Evolutionary conservation across 805 yeast genomes (phyloP).

Genomic region (Suhomyces sp.): DNA sequence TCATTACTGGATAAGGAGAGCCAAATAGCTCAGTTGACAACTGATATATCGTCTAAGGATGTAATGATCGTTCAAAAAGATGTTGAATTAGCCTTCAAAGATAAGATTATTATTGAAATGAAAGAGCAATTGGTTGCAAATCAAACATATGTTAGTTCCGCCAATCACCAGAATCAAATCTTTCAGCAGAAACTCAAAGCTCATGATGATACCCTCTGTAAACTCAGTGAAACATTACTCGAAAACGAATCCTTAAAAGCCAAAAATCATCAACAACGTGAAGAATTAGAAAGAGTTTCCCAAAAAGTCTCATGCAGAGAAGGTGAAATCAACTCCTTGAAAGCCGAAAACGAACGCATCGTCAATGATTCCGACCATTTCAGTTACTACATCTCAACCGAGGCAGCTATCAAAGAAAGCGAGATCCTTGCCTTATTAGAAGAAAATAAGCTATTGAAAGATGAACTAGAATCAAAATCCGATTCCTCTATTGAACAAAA

Average conservation of each 20-base stretch:
- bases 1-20: background rate
- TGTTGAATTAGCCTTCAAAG: background rate
- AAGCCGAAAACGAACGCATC: constrained; percentile 1
- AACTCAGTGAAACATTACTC: background rate
- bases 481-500: too few species aligned
- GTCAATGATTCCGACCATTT: background rate
- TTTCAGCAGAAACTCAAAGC: constrained; percentile 1
- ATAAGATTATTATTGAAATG: background rate
- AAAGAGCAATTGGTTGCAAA: background rate
- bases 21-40: constrained; percentile 1
- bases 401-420: constrained; percentile 1
- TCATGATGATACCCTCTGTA: background rate
- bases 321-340: background rate
- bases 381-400: background rate
- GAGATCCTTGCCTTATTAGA: background rate
- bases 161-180: too few species aligned
- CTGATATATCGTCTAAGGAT: background rate
- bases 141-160: background rate
- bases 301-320: too few species aligned
- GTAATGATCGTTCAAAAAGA: background rate
- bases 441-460: too few species aligned
- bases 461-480: too few species aligned
- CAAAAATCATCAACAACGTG: background rate
- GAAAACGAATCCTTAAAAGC: background rate
- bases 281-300: background rate